A percentile compares a stretch with the other conserved stretches of the same genome.
phyloP scores from a whole-genome alignment of 2,329 filamentous ascomycete genomes.

The Raffaelea ambrosiae region DNA sequence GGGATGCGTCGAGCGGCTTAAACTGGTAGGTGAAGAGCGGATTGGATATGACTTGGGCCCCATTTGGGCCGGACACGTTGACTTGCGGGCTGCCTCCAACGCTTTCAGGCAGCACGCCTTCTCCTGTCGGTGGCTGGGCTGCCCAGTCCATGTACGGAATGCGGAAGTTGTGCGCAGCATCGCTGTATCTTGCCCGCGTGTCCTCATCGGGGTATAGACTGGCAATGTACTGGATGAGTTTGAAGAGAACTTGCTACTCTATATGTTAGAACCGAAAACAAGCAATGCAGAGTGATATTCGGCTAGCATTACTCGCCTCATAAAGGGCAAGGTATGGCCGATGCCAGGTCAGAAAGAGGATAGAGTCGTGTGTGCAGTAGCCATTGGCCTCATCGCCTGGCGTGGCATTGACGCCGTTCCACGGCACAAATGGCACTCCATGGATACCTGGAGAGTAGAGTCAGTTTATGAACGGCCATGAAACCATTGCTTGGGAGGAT shows the following conservation, averaged over 20 bases:
- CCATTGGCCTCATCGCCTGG: conserved; percentile 49
- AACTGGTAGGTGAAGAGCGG: conserved; percentile 55
- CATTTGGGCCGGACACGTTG: conserved; percentile 46
- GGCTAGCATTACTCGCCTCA: conserved; percentile 45
- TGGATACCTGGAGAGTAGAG: conserved; percentile 58
- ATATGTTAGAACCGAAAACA: conserved; percentile 1
- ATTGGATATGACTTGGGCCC: conserved; percentile 47
- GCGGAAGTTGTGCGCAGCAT: conserved; percentile 42
- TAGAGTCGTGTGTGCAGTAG: conserved; percentile 67
- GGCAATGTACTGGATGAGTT: conserved; percentile 32
- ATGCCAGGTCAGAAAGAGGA: conserved; percentile 77
- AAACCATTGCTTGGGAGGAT: no score
- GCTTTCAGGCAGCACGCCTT: conserved; percentile 39
- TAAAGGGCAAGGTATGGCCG: conserved; percentile 64
- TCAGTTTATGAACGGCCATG: no score
- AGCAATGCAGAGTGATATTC: neutral
- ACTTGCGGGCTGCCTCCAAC: conserved; percentile 34
- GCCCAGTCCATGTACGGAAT: conserved; percentile 56
- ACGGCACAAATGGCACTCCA: conserved; percentile 57
- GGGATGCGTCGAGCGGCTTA: conserved; percentile 47
- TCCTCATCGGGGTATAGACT: conserved; percentile 34
- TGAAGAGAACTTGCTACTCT: conserved; percentile 30
- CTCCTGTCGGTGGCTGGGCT: conserved; percentile 34
- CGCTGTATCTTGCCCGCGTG: conserved; percentile 36
- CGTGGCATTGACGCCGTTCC: conserved; percentile 42